Evolutionary conservation across 352 stramenopile genomes (phyloP), one percentile per base, ranked within the genome.

Genomic region (Globisporangium uncinulatum): DNA sequence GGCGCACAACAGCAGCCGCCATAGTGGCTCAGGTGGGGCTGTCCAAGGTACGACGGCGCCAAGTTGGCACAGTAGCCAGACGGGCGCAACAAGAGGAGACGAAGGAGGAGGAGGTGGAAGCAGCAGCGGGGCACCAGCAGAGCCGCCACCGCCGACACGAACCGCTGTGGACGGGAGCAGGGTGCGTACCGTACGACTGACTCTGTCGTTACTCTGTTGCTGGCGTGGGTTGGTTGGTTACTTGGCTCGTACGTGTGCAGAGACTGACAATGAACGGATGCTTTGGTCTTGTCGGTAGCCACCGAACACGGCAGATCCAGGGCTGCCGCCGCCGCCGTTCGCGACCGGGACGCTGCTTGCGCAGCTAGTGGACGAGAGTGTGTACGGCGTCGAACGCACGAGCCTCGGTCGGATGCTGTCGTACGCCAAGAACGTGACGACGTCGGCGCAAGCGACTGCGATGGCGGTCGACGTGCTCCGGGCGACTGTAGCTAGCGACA

Each of bases 381-480:
- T 73, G 36, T 87, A 79, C 20, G 70, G 62, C 0, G 59, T 88
- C 7, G 78, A 87, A 37, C 73, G 67, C n/a, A 59, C 65, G 2
- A 74, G 73, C 34, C 45, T 87, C 15, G 69, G 62, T 15, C 74
- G 67, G 1, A 66, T 93, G 43, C 61, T 79, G 10, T 54, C 62
- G 13, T 89, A 83, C 57, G 82, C 75, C 6, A 90, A 92, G 53
- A 83, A 77, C 54, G 65, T 86, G 3, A 73, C 62, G 7, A 82
- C 77, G 0, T 65, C 81, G 2, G 71, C 67, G 10, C 79, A 90
- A 66, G 79, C 83, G 3, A 81, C 70, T 8, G 79, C 83, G 24
- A 75, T 93, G 34, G 83, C 81, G 45, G 59, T 90, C 48, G 83
- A 93, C 65, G 62, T 89, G 0, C 51, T 89, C 6, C 83, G 81